Evolutionary conservation across 441 rosid genomes (phyloP), one percentile per base, ranked within the genome.

Genomic region (Theobroma grandiflorum): DNA sequence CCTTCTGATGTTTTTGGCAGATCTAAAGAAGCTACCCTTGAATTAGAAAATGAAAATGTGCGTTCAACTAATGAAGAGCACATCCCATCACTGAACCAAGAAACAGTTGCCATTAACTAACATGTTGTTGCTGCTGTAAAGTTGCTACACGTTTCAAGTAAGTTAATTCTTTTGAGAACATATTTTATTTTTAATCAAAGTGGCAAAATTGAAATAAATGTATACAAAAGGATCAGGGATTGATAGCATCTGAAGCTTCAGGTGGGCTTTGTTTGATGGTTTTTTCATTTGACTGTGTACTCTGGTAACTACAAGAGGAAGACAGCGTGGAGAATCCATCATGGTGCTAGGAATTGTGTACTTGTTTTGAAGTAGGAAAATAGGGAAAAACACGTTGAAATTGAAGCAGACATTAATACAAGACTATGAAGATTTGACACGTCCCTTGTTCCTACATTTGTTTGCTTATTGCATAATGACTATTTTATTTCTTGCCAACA

Each of bases 1-100:
- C 99, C 98, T 63, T 80, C 91, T 6, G 94, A 92, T 55, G 70
- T 84, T 71, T 86, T 82, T 78, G 76, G 86, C 82, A 81, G 79
- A 84, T 84, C 90, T 42, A 75, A 86, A 80, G 94, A 85, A 65
- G 73, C 86, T 4, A 74, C 69, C 63, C 75, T 80, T 58, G 89
- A 88, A 80, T 57, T 84, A 16, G 90, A 94, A 83, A 82, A 86
- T 59, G 90, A 84, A 73, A 80, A 76, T 52, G 26, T 58, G 5
- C 35, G 58, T 2, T 77, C 84, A 66, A 26, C 77, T 31, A 78
- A 59, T 57, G 78, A 76, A 82, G 87, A 72, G 40, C 75, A 38
- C 11, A 53, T 47, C 45, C 50, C 76, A 15, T 63, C 72, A 0
- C 43, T 64, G 35, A 33, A 43, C 31, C 85, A 62, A 26, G 79